These are phyloP conservation scores for Talaromyces thailandensis DNA, from an alignment of 495 filamentous ascomycete species.

Conservation along the genomic window DNA sequence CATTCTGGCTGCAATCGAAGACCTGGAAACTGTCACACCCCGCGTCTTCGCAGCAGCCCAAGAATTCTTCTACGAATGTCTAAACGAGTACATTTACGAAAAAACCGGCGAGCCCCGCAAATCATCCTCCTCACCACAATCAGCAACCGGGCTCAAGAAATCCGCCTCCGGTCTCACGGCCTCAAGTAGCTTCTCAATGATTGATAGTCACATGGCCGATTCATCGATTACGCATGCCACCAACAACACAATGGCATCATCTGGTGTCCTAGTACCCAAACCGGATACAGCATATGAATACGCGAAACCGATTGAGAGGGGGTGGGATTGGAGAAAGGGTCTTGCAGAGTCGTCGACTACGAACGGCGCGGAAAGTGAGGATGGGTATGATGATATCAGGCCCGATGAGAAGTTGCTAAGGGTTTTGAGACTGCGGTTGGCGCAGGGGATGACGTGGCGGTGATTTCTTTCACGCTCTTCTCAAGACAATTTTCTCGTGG, in stretches of 20 bases:
- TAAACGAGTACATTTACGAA: slow-evolving; percentile 33
- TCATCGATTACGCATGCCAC: slow-evolving; percentile 9
- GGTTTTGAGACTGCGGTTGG: slow-evolving; percentile 64
- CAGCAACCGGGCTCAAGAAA: slow-evolving; percentile 44
- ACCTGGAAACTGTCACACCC: slow-evolving; percentile 65
- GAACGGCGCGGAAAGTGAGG: slow-evolving; percentile 18
- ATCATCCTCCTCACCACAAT: neutral
- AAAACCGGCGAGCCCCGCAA: slow-evolving; percentile 2
- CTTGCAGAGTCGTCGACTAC: slow-evolving; percentile 44
- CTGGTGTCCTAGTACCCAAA: slow-evolving; percentile 43
- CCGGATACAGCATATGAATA: slow-evolving; percentile 21
- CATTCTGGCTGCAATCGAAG: slow-evolving; percentile 72
- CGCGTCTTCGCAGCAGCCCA: slow-evolving; percentile 62
- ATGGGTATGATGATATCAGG: neutral
- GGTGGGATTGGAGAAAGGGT: slow-evolving; percentile 80
- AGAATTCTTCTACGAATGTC: slow-evolving; percentile 52
- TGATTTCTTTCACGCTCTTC: neutral
- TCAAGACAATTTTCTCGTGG: neutral
- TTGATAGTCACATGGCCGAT: slow-evolving; percentile 63
- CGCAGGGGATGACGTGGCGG: slow-evolving; percentile 39
- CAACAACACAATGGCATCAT: slow-evolving; percentile 18
- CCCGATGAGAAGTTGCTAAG: slow-evolving; percentile 40
- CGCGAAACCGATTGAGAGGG: slow-evolving; percentile 33
- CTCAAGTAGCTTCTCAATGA: slow-evolving; percentile 52
- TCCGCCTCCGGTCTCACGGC: slow-evolving; percentile 46